These are phyloP conservation scores for Citrullus amarus DNA, from an alignment of 306 rosid species.

Conservation along the genomic window DNA sequence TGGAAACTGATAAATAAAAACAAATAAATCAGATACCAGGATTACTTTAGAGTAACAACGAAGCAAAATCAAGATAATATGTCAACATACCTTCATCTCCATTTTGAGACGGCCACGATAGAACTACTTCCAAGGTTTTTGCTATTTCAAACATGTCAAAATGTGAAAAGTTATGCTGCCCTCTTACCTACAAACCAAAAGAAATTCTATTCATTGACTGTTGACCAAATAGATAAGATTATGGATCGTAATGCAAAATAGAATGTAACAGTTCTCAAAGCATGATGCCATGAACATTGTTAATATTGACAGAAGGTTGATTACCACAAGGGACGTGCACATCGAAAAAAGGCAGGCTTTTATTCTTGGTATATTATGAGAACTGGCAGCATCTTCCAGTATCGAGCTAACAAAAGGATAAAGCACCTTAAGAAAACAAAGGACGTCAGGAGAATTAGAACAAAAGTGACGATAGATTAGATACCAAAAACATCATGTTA, in stretches of 20 bases:
- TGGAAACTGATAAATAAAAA: constrained; percentile 38
- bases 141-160: constrained; percentile 38
- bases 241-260: constrained; percentile 11
- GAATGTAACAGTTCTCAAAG: neutral
- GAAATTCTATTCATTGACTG: constrained; percentile 10
- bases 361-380: constrained; percentile 36
- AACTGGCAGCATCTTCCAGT: constrained; percentile 38
- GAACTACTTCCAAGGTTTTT: constrained; percentile 43
- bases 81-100: constrained; percentile 53
- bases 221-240: constrained; percentile 7
- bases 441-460: neutral
- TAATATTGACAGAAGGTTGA: neutral
- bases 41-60: constrained; percentile 1
- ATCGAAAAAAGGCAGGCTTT: constrained; percentile 69
- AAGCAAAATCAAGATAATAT: constrained; percentile 6
- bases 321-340: constrained; percentile 85
- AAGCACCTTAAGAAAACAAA: constrained; percentile 39
- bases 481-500: neutral
- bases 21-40: neutral
- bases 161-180: constrained; percentile 47
- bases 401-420: constrained; percentile 41
- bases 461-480: neutral
- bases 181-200: constrained; percentile 50
- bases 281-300: neutral
- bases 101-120: constrained; percentile 66